Evolutionary conservation across 2,329 filamentous ascomycete species (phyloP).

Genomic region (Colletotrichum tropicicola): DNA sequence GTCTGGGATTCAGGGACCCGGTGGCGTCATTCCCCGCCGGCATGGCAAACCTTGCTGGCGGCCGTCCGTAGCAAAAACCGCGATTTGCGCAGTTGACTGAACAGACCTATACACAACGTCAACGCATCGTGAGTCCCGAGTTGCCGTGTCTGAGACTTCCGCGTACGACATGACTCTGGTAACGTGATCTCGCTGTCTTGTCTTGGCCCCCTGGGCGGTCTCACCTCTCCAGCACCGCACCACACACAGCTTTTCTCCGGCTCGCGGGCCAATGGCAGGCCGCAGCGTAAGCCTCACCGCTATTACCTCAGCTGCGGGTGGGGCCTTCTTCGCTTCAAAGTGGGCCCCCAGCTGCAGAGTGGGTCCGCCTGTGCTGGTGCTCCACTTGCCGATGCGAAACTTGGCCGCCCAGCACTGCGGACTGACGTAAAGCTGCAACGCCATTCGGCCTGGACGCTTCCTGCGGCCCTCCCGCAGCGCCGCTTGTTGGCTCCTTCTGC

Average conservation of each 20-base stretch:
- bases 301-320: slow-evolving; percentile 13
- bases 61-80: too few relatives aligned
- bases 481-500: not conserved
- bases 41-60: too few relatives aligned
- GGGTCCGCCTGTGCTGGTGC: not conserved
- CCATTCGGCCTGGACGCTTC: slow-evolving; percentile 13
- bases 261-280: not conserved
- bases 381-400: slow-evolving; percentile 20
- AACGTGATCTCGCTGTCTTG: not conserved
- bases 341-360: too few relatives aligned
- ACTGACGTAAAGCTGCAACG: slow-evolving; percentile 16
- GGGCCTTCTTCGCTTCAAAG: too few relatives aligned
- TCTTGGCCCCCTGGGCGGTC: not conserved
- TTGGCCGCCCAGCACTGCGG: slow-evolving; percentile 1
- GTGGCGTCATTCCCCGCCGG: slow-evolving; percentile 15
- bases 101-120: too few relatives aligned
- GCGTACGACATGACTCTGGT: not conserved
- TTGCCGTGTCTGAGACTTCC: not conserved
- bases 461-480: not conserved
- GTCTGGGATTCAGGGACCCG: slow-evolving; percentile 1
- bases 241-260: too few relatives aligned
- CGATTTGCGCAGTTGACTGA: too few relatives aligned
- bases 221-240: too few relatives aligned
- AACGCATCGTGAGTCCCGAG: not conserved
- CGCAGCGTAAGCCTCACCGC: slow-evolving; percentile 13